A percentile compares a stretch with the other conserved stretches of the same genome.
These are phyloP conservation scores for Aspergillus japonicus DNA, from an alignment of 2,329 filamentous ascomycete genomes.

Conservation along the genomic window DNA sequence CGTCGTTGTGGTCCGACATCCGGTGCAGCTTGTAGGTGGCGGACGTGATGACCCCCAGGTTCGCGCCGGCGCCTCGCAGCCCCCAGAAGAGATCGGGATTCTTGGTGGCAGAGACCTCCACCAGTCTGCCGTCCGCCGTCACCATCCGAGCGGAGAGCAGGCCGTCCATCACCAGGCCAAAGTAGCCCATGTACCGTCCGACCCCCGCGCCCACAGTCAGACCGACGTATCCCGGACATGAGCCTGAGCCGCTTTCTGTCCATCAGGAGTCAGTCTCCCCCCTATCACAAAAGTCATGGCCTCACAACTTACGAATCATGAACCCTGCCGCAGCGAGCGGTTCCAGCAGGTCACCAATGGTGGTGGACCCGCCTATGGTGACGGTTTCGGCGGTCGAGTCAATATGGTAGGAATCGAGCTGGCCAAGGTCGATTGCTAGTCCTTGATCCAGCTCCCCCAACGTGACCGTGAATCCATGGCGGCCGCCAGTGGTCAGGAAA, in stretches of 20 bases:
- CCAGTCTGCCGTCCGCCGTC: background rate
- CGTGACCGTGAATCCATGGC: no score
- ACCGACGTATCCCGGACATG: background rate
- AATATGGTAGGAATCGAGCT: no score
- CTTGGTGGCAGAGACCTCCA: background rate
- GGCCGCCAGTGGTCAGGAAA: no score
- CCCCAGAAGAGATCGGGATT: slow-evolving; percentile 2
- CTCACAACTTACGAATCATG: no score
- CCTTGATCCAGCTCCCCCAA: no score
- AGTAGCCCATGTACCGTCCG: background rate
- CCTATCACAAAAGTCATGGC: no score
- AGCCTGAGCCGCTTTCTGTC: background rate
- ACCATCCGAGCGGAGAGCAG: background rate
- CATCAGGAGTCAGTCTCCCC: no score
- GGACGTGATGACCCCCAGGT: background rate
- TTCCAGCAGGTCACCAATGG: no score
- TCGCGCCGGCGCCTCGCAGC: background rate
- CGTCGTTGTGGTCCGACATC: background rate
- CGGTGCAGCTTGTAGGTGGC: background rate
- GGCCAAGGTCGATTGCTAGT: no score
- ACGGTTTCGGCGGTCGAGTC: no score
- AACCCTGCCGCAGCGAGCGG: no score
- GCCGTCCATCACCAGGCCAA: slow-evolving; percentile 1
- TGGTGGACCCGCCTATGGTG: no score
- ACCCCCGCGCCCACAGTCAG: background rate